Evolutionary conservation across 345 rosid species (phyloP).

Genomic region (Trapa incisa): DNA sequence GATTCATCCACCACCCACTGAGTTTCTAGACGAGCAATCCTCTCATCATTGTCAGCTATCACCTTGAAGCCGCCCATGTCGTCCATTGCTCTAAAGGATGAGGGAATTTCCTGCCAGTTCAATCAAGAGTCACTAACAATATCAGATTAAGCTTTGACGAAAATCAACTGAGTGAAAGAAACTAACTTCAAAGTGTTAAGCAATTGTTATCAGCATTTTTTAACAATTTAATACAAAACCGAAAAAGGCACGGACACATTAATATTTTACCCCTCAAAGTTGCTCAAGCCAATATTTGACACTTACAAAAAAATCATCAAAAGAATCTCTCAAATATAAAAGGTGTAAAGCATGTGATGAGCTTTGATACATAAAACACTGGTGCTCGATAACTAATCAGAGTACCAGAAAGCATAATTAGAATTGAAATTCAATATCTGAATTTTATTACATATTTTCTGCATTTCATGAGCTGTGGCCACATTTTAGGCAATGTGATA

Average conservation of each 20-base stretch:
- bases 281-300: too few species aligned
- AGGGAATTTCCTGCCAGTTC: not conserved
- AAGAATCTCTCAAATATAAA: too few species aligned
- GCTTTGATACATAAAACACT: not conserved
- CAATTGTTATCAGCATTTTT: not conserved
- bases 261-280: too few species aligned
- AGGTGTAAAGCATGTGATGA: too few species aligned
- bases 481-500: not conserved
- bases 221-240: not conserved
- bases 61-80: not conserved
- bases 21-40: not conserved
- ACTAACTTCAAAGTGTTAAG: constrained; percentile 1
- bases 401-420: not conserved
- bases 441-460: not conserved
- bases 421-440: not conserved
- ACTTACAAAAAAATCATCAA: too few species aligned
- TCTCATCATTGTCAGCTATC: not conserved
- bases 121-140: not conserved
- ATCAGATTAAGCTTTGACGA: not conserved
- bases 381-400: not conserved
- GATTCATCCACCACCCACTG: not conserved
- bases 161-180: not conserved
- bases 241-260: not conserved
- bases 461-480: not conserved
- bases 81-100: not conserved